Evolutionary conservation across 2,329 filamentous ascomycete genomes (phyloP), one percentile per base, ranked within the genome.

Genomic region (Trichoderma gracile): DNA sequence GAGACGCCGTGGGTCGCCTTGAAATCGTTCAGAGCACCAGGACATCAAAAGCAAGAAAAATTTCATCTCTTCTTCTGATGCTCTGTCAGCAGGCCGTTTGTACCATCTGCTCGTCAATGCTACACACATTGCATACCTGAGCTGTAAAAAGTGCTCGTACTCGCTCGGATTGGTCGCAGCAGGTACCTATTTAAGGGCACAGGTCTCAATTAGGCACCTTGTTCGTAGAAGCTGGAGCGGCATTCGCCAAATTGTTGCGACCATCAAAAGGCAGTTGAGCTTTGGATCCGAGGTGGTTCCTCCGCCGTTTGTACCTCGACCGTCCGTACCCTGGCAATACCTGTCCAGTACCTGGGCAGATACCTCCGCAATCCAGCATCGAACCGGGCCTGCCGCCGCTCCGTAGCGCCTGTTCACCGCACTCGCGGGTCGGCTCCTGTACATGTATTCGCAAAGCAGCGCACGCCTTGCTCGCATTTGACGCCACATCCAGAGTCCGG

Each of bases 1-100:
- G 54, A 64, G 54, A 50, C 62, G 52, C 43, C 59, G 40, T 62
- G 59, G 59, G 59, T 62, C 59, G 27, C 17, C 38, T 53, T 40
- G 27, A 30, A 53, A 61, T 61, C 58, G 38, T 43, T 45, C 47
- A 61, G 45, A 30, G 47, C 25, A 33, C 19, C 17, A 8, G 15
- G 5, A 17, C 2, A 12, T n/a, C 17, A 21, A 54, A 54, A 23
- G 15, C 17, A 55, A 55, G 5, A 46, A 50, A 59, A 62, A 54
- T 23, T 19, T 45, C 12, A 38, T 38, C 25, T 46, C 45, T 54
- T 38, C 52, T 40, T 23, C 25, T 17, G 58, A 38, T 40, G 42
- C 57, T 61, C 58, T 17, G 47, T 53, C 47, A 53, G 42, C 54
- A 40, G 15, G 57, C 57, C 6, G 12, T 46, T 19, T 58, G 46